A percentile compares a stretch with the other conserved stretches of the same genome.
Conservation (phyloP, 2,329 filamentous ascomycete genomes). For the Colletotrichum karsti region DNA sequence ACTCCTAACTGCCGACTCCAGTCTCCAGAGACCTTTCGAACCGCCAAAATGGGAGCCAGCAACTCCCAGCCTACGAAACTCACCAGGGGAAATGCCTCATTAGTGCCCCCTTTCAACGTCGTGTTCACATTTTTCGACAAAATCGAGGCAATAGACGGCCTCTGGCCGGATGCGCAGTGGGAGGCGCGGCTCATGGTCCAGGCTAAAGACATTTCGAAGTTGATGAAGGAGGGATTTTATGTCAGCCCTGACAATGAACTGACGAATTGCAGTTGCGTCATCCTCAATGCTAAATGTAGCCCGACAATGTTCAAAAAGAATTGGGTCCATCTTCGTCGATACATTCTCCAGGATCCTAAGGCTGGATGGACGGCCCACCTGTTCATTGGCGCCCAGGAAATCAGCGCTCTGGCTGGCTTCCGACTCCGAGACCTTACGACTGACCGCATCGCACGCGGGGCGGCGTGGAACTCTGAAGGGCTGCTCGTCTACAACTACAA, state of each 20-base stretch:
- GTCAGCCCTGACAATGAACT: background rate
- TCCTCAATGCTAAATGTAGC: background rate
- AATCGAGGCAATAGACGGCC: background rate
- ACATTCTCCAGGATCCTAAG: background rate
- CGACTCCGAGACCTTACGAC: background rate
- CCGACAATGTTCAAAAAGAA: too few species aligned
- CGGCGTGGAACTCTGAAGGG: background rate
- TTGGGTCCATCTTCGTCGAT: background rate
- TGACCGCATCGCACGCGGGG: background rate
- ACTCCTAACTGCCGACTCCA: too few species aligned
- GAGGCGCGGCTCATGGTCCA: background rate
- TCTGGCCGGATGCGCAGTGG: background rate
- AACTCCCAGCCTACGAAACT: background rate
- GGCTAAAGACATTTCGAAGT: background rate
- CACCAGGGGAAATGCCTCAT: background rate
- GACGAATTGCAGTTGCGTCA: background rate
- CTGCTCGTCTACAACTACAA: background rate
- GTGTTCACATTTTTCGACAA: background rate
- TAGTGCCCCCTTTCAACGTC: background rate
- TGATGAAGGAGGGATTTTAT: background rate
- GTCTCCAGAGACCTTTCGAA: too few species aligned
- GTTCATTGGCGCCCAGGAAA: background rate
- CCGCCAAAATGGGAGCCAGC: background rate
- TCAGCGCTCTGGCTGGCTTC: background rate
- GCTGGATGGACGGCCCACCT: background rate